Conservation (phyloP, 306 rosid genomes). For the Casuarina cunninghamiana region DNA sequence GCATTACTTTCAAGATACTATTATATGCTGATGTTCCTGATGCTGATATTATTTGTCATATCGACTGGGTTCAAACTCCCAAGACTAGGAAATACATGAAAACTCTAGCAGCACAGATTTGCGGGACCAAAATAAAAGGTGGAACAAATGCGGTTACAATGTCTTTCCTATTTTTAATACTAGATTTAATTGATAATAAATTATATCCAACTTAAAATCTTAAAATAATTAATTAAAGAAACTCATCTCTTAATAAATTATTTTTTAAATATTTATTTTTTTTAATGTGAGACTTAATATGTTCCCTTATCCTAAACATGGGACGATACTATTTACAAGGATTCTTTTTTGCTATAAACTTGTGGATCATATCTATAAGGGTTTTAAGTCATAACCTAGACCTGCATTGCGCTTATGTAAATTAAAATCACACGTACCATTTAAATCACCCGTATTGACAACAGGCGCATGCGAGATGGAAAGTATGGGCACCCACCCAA, state of each 20-base stretch:
- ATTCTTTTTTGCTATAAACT: too few relatives aligned
- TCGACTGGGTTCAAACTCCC: not conserved
- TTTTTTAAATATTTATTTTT: too few relatives aligned
- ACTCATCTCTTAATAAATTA: too few relatives aligned
- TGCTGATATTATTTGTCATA: not conserved
- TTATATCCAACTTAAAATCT: too few relatives aligned
- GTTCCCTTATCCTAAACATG: too few relatives aligned
- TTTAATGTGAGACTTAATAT: too few relatives aligned
- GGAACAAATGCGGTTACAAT: constrained; percentile 3
- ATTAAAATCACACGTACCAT: constrained; percentile 26
- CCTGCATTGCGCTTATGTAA: constrained; percentile 33
- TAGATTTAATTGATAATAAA: too few relatives aligned
- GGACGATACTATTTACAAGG: too few relatives aligned
- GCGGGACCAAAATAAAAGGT: constrained; percentile 1
- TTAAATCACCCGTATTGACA: constrained; percentile 48
- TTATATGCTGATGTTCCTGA: not conserved
- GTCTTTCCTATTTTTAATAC: not conserved
- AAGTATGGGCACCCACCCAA: constrained; percentile 46
- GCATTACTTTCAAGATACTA: not conserved
- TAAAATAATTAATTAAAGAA: too few relatives aligned
- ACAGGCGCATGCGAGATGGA: constrained; percentile 36
- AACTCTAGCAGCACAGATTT: constrained; percentile 9
- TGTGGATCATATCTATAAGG: too few relatives aligned
- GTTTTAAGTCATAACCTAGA: too few relatives aligned
- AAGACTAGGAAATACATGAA: not conserved